A percentile compares a stretch with the other conserved stretches of the same genome.
Conservation (phyloP, 1,284 basidiomycete genomes). For the Leccinum fuscescens region DNA sequence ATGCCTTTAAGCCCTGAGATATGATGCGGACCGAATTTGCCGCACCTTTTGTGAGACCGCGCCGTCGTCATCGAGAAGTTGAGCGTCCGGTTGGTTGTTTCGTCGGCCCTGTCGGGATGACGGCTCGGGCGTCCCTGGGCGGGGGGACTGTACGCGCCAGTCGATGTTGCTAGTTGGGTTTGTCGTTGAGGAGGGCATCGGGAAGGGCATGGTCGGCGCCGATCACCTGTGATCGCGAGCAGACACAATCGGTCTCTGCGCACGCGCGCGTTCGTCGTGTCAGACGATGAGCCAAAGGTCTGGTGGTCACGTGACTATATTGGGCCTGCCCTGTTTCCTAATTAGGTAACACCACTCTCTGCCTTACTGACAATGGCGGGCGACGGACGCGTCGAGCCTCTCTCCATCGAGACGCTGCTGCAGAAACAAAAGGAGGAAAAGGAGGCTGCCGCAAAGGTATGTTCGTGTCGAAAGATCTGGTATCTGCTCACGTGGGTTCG, state of each 20-base stretch:
- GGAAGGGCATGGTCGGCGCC: conserved; percentile 16
- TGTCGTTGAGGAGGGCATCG: conserved; percentile 13
- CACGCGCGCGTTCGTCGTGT: conserved; percentile 27
- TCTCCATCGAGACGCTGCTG: conserved; percentile 83
- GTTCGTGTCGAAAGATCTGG: background rate
- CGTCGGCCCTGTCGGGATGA: conserved; percentile 57
- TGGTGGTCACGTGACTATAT: conserved; percentile 21
- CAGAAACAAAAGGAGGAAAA: conserved; percentile 85
- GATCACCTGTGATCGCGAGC: conserved; percentile 23
- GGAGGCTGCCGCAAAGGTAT: conserved; percentile 84
- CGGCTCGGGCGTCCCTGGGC: conserved; percentile 61
- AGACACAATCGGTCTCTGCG: conserved; percentile 1
- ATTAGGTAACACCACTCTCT: conserved; percentile 11
- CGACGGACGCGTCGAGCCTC: conserved; percentile 49
- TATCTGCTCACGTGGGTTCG: conserved; percentile 8
- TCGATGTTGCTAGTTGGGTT: conserved; percentile 24
- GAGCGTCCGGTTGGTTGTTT: conserved; percentile 39
- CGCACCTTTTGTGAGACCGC: conserved; percentile 59
- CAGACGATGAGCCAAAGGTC: conserved; percentile 21
- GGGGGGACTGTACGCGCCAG: conserved; percentile 44
- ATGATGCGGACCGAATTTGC: conserved; percentile 6
- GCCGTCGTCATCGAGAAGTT: conserved; percentile 65
- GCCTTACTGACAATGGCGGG: conserved; percentile 35
- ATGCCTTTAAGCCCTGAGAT: background rate
- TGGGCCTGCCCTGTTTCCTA: conserved; percentile 4